These are phyloP conservation scores for Rhizophagus clarus DNA, from an alignment of 192 early-diverging fungal species.

Conservation along the genomic window DNA sequence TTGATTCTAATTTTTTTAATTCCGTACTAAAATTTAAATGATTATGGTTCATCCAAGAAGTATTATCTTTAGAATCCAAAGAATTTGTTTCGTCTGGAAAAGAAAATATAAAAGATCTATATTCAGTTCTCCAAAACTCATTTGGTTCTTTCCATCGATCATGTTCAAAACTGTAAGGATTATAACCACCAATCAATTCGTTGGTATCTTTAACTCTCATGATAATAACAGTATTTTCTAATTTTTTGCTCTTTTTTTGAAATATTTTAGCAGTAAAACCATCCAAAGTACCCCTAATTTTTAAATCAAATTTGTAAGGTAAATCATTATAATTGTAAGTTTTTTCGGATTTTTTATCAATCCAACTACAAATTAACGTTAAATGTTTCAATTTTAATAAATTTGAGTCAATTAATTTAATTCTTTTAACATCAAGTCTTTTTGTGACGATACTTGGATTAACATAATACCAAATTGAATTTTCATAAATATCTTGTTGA, in stretches of 20 bases:
- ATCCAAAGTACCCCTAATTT: neutral
- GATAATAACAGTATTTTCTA: neutral
- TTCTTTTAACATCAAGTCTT: neutral
- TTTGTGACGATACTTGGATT: neutral
- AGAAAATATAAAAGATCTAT: neutral
- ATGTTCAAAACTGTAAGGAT: neutral
- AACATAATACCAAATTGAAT: neutral
- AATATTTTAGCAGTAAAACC: neutral
- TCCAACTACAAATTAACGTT: neutral
- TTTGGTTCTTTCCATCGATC: neutral
- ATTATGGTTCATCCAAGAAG: neutral
- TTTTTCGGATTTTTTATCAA: neutral
- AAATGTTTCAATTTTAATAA: neutral
- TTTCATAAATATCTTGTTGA: neutral
- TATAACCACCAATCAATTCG: constrained; percentile 9
- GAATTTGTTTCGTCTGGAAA: neutral
- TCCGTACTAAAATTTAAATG: neutral
- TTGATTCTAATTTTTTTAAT: neutral
- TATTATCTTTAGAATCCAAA: neutral
- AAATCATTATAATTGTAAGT: neutral
- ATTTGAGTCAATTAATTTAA: neutral
- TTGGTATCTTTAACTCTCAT: neutral
- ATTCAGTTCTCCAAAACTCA: neutral
- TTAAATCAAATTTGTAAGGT: neutral
- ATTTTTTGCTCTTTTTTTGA: neutral